Percentiles rank a stretch among this genome's conserved stretches.
Conservation (phyloP, 768 basidiomycete species). For the Boletus pseudopeckii region DNA sequence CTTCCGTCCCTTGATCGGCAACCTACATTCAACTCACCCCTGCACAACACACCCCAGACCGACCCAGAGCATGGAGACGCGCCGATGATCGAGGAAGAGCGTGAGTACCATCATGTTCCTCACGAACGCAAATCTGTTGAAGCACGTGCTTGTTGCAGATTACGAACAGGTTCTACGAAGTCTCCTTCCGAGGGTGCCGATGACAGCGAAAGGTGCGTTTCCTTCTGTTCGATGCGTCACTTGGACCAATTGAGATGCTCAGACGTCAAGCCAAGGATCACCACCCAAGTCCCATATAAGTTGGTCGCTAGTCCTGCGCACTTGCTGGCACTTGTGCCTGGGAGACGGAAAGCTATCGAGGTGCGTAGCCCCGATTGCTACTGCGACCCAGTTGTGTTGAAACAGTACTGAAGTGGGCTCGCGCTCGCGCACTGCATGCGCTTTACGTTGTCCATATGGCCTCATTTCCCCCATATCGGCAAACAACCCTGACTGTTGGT, state of each 20-base stretch:
- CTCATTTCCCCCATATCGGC: conserved; percentile 16
- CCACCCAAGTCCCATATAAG: conserved; percentile 36
- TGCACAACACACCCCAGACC: background rate
- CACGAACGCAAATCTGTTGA: background rate
- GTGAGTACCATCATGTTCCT: conserved; percentile 12
- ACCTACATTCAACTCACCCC: background rate
- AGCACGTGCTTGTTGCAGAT: conserved; percentile 20
- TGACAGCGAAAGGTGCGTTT: conserved; percentile 40
- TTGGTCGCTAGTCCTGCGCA: conserved; percentile 35
- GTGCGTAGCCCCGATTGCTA: conserved; percentile 26
- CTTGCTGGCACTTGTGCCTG: conserved; percentile 35
- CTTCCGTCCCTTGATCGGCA: conserved; percentile 30
- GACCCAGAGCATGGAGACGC: background rate
- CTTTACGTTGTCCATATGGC: conserved; percentile 35
- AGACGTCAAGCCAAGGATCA: conserved; percentile 37
- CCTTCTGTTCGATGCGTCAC: background rate
- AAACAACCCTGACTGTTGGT: conserved; percentile 33
- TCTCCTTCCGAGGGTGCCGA: conserved; percentile 41
- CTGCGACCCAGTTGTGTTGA: background rate
- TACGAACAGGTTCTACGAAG: conserved; percentile 32
- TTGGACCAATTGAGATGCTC: background rate
- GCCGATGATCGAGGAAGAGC: conserved; percentile 10
- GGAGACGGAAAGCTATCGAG: conserved; percentile 49
- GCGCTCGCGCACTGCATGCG: conserved; percentile 39
- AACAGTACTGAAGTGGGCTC: conserved; percentile 37